phyloP scores from a whole-genome alignment of 129 eudicot genomes.

The Tagetes patula region DNA sequence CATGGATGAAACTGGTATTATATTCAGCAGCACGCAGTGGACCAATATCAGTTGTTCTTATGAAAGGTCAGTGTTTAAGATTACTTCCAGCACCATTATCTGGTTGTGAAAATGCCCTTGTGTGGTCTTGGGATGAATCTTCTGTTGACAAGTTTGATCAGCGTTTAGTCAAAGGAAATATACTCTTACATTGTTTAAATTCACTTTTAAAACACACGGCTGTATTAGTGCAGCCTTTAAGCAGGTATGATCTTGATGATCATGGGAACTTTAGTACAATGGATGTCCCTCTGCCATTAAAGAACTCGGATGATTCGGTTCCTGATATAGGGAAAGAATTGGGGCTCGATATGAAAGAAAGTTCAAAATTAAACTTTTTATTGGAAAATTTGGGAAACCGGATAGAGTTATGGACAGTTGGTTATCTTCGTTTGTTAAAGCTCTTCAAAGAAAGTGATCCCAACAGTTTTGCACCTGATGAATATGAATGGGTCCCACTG shows the following conservation, averaged over 20 bases:
- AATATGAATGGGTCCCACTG: conserved; percentile 89
- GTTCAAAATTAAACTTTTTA: conserved; percentile 50
- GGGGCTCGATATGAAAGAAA: conserved; percentile 53
- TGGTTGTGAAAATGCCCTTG: conserved; percentile 90
- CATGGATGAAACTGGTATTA: conserved; percentile 93
- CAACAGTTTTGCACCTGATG: conserved; percentile 50
- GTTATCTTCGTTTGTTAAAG: conserved; percentile 85
- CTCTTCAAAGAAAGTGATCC: conserved; percentile 62
- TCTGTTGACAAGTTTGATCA: conserved; percentile 76
- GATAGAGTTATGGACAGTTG: conserved; percentile 83
- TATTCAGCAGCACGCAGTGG: conserved; percentile 79
- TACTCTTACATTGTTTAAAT: conserved; percentile 89
- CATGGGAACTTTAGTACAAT: conserved; percentile 50
- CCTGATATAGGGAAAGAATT: conserved; percentile 79
- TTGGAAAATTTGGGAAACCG: conserved; percentile 51
- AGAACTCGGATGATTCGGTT: conserved; percentile 77
- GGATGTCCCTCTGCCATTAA: conserved; percentile 87
- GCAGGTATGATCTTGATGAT: conserved; percentile 68
- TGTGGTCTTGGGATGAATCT: conserved; percentile 99
- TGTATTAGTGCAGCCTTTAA: conserved; percentile 87
- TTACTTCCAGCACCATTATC: conserved; percentile 95
- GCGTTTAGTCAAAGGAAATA: conserved; percentile 77
- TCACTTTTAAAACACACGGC: conserved; percentile 82
- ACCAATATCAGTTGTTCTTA: conserved; percentile 91
- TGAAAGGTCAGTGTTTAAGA: conserved; percentile 95